These are phyloP conservation scores for Elsinoe ampelina DNA, from an alignment of 2,329 filamentous ascomycete species.

Conservation along the genomic window DNA sequence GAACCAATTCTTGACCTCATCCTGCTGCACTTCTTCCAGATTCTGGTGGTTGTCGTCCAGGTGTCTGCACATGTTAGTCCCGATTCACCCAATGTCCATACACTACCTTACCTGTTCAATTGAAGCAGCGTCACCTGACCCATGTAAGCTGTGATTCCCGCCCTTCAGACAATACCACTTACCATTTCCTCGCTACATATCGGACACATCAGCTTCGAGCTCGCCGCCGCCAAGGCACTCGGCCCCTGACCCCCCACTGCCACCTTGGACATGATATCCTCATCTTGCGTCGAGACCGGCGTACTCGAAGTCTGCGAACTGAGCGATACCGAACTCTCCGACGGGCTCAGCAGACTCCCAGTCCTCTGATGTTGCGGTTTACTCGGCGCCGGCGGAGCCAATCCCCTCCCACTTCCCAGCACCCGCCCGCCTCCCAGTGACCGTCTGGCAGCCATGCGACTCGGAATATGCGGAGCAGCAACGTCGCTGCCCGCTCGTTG, in stretches of 20 bases:
- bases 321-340: slow-evolving; percentile 66
- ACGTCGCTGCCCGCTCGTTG: slow-evolving; percentile 8
- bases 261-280: slow-evolving; percentile 75
- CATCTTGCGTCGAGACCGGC: slow-evolving; percentile 59
- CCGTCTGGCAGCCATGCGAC: slow-evolving; percentile 68
- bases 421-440: slow-evolving; percentile 81
- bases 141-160: background rate
- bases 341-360: slow-evolving; percentile 49
- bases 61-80: slow-evolving; percentile 43
- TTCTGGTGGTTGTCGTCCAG: slow-evolving; percentile 87
- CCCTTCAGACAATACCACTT: slow-evolving; percentile 16
- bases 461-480: slow-evolving; percentile 9
- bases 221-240: slow-evolving; percentile 48
- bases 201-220: slow-evolving; percentile 74
- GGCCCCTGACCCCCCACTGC: slow-evolving; percentile 55
- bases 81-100: slow-evolving; percentile 15
- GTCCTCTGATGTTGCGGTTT: slow-evolving; percentile 34
- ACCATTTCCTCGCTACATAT: slow-evolving; percentile 99
- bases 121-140: slow-evolving; percentile 77
- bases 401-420: slow-evolving; percentile 73
- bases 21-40: slow-evolving; percentile 76
- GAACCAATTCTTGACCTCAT: slow-evolving; percentile 96
- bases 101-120: slow-evolving; percentile 57
- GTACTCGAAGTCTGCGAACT: slow-evolving; percentile 66
- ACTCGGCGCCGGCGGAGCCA: slow-evolving; percentile 54